Percentiles rank a stretch among this genome's conserved stretches.
Evolutionary conservation across 2,329 filamentous ascomycete species (phyloP).

Genomic region (Aspergillus tamarii): DNA sequence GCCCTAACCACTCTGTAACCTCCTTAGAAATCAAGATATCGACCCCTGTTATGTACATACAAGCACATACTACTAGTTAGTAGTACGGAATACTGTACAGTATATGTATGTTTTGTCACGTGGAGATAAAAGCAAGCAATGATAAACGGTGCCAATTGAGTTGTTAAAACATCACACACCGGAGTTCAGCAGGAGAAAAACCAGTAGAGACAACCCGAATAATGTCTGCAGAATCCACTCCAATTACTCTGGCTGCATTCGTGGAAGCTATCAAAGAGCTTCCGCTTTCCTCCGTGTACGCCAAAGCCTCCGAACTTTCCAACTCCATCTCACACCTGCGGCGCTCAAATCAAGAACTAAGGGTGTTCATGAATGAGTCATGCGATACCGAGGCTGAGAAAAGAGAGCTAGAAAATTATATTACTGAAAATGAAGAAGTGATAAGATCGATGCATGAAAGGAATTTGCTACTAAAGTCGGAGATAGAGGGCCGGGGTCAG

Average conservation of each 20-base stretch:
- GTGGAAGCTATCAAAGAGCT: slow-evolving; percentile 60
- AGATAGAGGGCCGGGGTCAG: slow-evolving; percentile 59
- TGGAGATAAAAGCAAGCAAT: slow-evolving; percentile 20
- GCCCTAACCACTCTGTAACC: neutral
- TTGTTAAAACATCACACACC: neutral
- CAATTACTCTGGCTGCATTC: slow-evolving; percentile 57
- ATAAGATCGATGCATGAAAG: slow-evolving; percentile 60
- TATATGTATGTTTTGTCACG: slow-evolving; percentile 11
- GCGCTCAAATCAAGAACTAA: slow-evolving; percentile 60
- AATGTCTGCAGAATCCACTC: slow-evolving; percentile 55
- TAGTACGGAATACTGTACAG: neutral
- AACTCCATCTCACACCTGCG: slow-evolving; percentile 64
- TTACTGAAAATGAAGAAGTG: slow-evolving; percentile 62
- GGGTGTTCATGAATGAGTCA: slow-evolving; percentile 52
- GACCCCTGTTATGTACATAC: neutral
- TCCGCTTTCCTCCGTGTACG: slow-evolving; percentile 60
- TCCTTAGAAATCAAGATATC: neutral
- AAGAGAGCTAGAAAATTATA: slow-evolving; percentile 39
- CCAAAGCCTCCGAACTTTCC: slow-evolving; percentile 62
- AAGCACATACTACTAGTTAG: too few species aligned
- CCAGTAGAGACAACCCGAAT: neutral
- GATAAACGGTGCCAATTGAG: neutral
- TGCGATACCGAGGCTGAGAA: slow-evolving; percentile 56
- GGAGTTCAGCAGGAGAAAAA: neutral
- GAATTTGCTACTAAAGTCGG: slow-evolving; percentile 54